Conservation (phyloP, 768 basidiomycete species). For the Phaffia australis region DNA sequence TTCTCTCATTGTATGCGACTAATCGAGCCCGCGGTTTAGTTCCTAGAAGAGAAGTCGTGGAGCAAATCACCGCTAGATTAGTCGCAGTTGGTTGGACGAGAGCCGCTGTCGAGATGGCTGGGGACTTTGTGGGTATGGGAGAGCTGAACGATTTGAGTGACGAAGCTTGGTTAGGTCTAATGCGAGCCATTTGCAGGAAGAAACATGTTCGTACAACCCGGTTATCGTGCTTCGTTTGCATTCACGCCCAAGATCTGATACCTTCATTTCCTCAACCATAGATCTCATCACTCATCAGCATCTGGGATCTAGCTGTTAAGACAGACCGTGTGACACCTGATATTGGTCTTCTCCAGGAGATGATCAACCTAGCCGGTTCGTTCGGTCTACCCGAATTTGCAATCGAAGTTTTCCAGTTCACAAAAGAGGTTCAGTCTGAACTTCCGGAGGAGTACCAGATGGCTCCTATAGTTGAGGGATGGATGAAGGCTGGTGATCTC, state of each 20-base stretch:
- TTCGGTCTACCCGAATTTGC: slow-evolving; percentile 14
- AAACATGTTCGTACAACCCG: slow-evolving; percentile 4
- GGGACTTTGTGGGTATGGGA: slow-evolving; percentile 11
- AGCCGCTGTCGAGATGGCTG: slow-evolving; percentile 18
- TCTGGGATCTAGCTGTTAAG: slow-evolving; percentile 15
- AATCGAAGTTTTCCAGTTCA: slow-evolving; percentile 5
- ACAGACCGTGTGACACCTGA: slow-evolving; percentile 16
- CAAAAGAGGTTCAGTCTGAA: not conserved
- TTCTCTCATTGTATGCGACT: slow-evolving; percentile 18
- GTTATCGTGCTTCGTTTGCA: not conserved
- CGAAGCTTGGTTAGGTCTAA: slow-evolving; percentile 10
- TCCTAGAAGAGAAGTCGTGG: slow-evolving; percentile 19
- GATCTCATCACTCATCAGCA: slow-evolving; percentile 9
- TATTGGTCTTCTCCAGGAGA: slow-evolving; percentile 17
- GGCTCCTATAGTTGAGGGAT: slow-evolving; percentile 10
- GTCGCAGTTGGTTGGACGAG: slow-evolving; percentile 15
- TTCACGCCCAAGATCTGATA: too few species aligned
- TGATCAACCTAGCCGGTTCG: slow-evolving; percentile 12
- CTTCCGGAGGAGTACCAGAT: slow-evolving; percentile 8
- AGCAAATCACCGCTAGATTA: slow-evolving; percentile 12
- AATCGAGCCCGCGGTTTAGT: not conserved
- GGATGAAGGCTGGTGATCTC: slow-evolving; percentile 16
- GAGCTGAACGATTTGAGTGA: not conserved
- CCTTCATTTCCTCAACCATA: not conserved
- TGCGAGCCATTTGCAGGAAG: slow-evolving; percentile 8